A percentile compares a stretch with the other conserved stretches of the same genome.
Evolutionary conservation across 2,329 filamentous ascomycete genomes (phyloP).

Genomic region (Pseudofabraea citricarpa): DNA sequence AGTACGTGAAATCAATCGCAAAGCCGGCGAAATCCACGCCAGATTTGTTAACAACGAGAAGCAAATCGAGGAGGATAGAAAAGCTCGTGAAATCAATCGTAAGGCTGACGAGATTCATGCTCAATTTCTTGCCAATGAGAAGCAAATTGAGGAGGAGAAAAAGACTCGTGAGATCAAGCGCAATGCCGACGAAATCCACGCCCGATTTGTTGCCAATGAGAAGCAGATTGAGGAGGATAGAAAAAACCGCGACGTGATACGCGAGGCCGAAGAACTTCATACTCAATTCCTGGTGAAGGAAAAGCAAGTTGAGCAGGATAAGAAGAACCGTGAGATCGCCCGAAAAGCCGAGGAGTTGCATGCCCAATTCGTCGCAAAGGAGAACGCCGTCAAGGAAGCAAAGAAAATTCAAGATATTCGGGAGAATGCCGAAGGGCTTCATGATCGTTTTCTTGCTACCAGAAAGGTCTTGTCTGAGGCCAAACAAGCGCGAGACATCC

Average conservation of each 20-base stretch:
- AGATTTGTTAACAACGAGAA: not conserved
- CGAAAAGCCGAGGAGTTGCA: not conserved
- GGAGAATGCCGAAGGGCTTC: no score
- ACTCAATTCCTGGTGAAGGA: no score
- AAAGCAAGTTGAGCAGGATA: not conserved
- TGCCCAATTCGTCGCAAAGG: conserved; percentile 2
- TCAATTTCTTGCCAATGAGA: not conserved
- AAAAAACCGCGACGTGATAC: no score
- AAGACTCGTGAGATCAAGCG: not conserved
- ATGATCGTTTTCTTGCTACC: no score
- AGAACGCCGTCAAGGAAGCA: conserved; percentile 10
- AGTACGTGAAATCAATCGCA: not conserved
- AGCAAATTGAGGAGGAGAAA: not conserved
- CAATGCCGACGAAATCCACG: not conserved
- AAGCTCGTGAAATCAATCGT: no score
- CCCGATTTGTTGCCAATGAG: not conserved
- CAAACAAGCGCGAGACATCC: no score
- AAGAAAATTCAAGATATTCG: no score
- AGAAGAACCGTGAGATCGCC: not conserved
- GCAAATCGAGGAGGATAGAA: no score
- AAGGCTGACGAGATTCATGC: not conserved
- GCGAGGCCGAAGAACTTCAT: no score
- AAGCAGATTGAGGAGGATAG: not conserved
- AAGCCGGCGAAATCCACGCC: not conserved
- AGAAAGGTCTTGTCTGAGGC: no score